These are phyloP conservation scores for Boletus rufocinnamomeus DNA, from an alignment of 768 basidiomycete genomes.

Conservation along the genomic window DNA sequence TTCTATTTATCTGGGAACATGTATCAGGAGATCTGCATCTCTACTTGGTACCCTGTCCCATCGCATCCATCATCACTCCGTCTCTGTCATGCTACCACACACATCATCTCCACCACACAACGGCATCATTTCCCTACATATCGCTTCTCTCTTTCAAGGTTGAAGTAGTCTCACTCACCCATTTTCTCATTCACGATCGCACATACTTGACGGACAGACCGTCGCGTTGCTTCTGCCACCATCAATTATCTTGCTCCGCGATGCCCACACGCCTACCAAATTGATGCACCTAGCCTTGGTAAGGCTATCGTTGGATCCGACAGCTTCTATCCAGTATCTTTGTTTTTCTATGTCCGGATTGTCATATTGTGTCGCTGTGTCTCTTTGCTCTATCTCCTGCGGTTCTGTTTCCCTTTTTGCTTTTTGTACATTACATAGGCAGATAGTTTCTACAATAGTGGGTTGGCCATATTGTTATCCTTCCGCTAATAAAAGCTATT, in stretches of 20 bases:
- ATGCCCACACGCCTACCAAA: slow-evolving; percentile 17
- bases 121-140: slow-evolving; percentile 32
- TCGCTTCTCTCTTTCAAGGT: slow-evolving; percentile 20
- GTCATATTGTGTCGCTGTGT: slow-evolving; percentile 17
- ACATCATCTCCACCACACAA: slow-evolving; percentile 29
- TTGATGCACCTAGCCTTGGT: slow-evolving; percentile 9
- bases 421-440: slow-evolving; percentile 44
- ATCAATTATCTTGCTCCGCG: slow-evolving; percentile 17
- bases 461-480: slow-evolving; percentile 63
- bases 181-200: slow-evolving; percentile 12
- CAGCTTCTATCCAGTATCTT: slow-evolving; percentile 17
- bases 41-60: slow-evolving; percentile 27
- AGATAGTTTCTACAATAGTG: slow-evolving; percentile 53
- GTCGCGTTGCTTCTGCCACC: slow-evolving; percentile 14
- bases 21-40: slow-evolving; percentile 31
- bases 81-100: slow-evolving; percentile 25
- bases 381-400: slow-evolving; percentile 28
- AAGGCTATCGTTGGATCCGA: slow-evolving; percentile 15
- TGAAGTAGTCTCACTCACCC: slow-evolving; percentile 17
- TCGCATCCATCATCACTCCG: slow-evolving; percentile 26
- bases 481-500: slow-evolving; percentile 55
- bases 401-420: slow-evolving; percentile 25
- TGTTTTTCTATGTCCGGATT: slow-evolving; percentile 22
- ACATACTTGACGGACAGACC: slow-evolving; percentile 28
- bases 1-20: slow-evolving; percentile 37